These are phyloP conservation scores for Penicillium atrosanguineum DNA, from an alignment of 495 filamentous ascomycete species.

Conservation along the genomic window DNA sequence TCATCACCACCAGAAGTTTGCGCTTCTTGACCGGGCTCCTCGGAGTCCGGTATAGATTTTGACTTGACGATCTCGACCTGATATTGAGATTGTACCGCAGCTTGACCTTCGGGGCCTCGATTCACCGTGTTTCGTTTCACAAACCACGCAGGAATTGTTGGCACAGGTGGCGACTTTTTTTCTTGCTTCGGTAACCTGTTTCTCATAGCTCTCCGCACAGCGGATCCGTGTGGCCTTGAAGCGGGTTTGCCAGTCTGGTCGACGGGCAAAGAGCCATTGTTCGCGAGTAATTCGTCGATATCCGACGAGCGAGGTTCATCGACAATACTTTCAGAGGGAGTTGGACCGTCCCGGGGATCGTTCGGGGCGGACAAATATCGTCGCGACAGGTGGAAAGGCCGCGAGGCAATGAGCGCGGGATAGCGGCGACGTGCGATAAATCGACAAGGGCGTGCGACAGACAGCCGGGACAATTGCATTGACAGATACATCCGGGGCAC, in stretches of 20 bases:
- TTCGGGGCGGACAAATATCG: constrained; percentile 32
- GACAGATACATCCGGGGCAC: constrained; percentile 42
- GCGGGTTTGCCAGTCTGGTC: constrained; percentile 23
- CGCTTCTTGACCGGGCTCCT: constrained; percentile 5
- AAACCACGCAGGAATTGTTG: constrained; percentile 42
- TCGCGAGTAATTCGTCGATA: constrained; percentile 13
- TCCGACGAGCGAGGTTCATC: constrained; percentile 25
- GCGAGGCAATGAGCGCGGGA: constrained; percentile 30
- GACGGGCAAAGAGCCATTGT: constrained; percentile 12
- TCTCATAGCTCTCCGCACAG: constrained; percentile 38
- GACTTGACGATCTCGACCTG: constrained; percentile 28
- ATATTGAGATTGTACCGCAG: constrained; percentile 12
- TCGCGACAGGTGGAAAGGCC: constrained; percentile 39
- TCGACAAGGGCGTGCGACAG: constrained; percentile 41
- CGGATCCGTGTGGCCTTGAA: constrained; percentile 39
- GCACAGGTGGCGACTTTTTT: constrained; percentile 11
- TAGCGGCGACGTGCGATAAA: constrained; percentile 44
- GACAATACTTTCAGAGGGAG: constrained; percentile 18
- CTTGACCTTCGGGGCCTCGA: constrained; percentile 7
- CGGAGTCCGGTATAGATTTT: constrained; percentile 5
- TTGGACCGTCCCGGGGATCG: constrained; percentile 26
- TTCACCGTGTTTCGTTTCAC: constrained; percentile 34
- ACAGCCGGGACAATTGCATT: constrained; percentile 39
- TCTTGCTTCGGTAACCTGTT: constrained; percentile 29
- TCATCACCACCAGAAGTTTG: constrained; percentile 25